Percentiles rank a stretch among this genome's conserved stretches.
Evolutionary conservation across 2,329 filamentous ascomycete species (phyloP).

Genomic region (Cladophialophora carrionii): DNA sequence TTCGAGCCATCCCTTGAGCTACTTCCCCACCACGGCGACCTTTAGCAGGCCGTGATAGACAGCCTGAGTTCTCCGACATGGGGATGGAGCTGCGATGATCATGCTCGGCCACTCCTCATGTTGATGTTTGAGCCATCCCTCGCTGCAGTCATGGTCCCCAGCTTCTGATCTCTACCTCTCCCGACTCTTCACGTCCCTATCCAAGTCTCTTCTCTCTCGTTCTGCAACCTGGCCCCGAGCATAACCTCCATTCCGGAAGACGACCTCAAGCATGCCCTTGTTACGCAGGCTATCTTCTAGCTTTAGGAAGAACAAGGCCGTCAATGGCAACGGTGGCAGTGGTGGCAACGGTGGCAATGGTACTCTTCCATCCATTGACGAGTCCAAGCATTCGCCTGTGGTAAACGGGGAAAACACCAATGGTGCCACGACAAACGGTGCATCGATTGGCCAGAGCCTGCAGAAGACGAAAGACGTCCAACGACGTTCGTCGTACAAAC

Average conservation of each 20-base stretch:
- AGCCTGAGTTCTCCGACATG: not conserved
- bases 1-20: not conserved
- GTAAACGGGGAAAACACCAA: constrained; percentile 36
- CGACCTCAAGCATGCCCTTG: constrained; percentile 16
- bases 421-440: constrained; percentile 17
- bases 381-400: constrained; percentile 13
- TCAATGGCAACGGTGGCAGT: not conserved
- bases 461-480: constrained; percentile 26
- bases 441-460: constrained; percentile 27
- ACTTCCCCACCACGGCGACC: not conserved
- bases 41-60: not conserved
- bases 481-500: constrained; percentile 14
- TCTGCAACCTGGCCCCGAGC: not conserved
- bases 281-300: constrained; percentile 25
- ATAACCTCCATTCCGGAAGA: not conserved
- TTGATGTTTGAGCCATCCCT: not conserved
- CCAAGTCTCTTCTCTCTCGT: not conserved
- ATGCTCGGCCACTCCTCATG: not conserved
- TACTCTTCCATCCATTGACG: constrained; percentile 26
- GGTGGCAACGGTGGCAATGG: constrained; percentile 11
- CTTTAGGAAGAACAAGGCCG: constrained; percentile 20
- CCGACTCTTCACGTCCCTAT: not conserved
- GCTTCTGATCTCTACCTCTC: not conserved
- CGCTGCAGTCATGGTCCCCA: not conserved
- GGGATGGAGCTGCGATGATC: not conserved